Evolutionary conservation across 768 basidiomycete species (phyloP), one percentile per base, ranked within the genome.

Genomic region (Boletus rubropictus): DNA sequence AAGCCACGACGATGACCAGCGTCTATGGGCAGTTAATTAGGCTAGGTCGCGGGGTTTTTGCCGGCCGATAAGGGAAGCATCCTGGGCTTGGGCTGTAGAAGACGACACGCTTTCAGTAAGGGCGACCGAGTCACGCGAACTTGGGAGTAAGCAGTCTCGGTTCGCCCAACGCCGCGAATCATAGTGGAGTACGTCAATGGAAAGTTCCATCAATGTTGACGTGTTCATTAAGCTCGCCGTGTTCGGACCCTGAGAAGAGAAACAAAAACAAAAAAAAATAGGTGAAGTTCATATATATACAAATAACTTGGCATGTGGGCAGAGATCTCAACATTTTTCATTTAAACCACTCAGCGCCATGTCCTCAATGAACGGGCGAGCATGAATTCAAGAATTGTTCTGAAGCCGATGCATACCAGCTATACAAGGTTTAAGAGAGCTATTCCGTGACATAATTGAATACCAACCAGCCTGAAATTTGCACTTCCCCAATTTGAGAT

Each of bases 381-480:
- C 15, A 53, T 50, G 48, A 45, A 52, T 42, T 54, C 56, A 65
- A 24, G 50, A n/a, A 15, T 32, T 45, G 37, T 44, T 56, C 40
- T 48, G 50, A 21, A 42, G 43, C 40, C 59, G 62, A 55, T 75
- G 72, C 74, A 74, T 74, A 31, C 70, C 70, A 42, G 51, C 73
- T 75, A 51, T 36, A 36, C 17, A 42, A 42, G 50, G 53, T 41
- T 14, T 55, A 7, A 62, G 51, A 34, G 25, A 6, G 32, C 5
- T 42, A 39, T 41, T 39, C 15, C 12, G 33, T 52, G 17, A 51
- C 44, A 52, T 44, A 45, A 54, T 29, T 37, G 27, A 53, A 49
- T 38, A 70, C 70, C 50, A 51, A 84, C 82, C 69, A 62, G 77
- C 81, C 52, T 69, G 61, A 63, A 84, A 85, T 61, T 78, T 82